These are phyloP conservation scores for Saprolegnia diclina DNA, from an alignment of 352 stramenopile genomes.

Conservation along the genomic window DNA sequence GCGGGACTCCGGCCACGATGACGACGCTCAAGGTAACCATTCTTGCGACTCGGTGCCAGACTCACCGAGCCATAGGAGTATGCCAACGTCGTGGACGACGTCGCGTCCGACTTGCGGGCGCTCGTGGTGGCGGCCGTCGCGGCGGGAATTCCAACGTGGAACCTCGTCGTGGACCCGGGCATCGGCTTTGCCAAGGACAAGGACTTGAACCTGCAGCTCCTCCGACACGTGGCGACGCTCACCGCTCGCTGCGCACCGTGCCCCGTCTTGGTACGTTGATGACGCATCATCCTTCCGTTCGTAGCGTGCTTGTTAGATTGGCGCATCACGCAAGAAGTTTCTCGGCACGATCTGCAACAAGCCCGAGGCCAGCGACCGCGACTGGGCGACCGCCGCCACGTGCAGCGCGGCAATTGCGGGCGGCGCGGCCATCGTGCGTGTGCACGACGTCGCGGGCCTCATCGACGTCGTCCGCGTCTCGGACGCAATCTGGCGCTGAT, in stretches of 20 bases:
- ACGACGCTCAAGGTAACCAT: constrained; percentile 69
- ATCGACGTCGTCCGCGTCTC: constrained; percentile 87
- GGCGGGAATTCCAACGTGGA: constrained; percentile 89
- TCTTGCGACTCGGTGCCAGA: too few species aligned
- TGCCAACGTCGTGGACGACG: constrained; percentile 83
- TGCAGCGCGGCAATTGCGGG: constrained; percentile 73
- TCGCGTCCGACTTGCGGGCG: constrained; percentile 70
- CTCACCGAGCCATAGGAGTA: too few species aligned
- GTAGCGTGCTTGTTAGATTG: constrained; percentile 72
- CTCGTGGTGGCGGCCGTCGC: constrained; percentile 66
- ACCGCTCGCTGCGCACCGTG: constrained; percentile 44
- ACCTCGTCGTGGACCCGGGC: constrained; percentile 94
- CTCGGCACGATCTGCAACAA: constrained; percentile 91
- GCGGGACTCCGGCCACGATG: constrained; percentile 96
- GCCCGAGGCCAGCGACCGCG: constrained; percentile 75
- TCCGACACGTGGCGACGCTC: constrained; percentile 69
- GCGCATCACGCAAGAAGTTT: constrained; percentile 96
- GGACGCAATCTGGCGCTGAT: constrained; percentile 84
- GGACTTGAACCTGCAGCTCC: constrained; percentile 86
- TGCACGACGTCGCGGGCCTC: constrained; percentile 92
- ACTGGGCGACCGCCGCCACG: constrained; percentile 91
- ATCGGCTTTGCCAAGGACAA: constrained; percentile 97
- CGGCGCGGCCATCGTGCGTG: constrained; percentile 88
- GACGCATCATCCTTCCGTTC: not conserved
- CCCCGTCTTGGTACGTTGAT: constrained; percentile 43